A percentile compares a stretch with the other conserved stretches of the same genome.
phyloP scores from a whole-genome alignment of 805 yeast genomes.

The Huiozyma sinensis region DNA sequence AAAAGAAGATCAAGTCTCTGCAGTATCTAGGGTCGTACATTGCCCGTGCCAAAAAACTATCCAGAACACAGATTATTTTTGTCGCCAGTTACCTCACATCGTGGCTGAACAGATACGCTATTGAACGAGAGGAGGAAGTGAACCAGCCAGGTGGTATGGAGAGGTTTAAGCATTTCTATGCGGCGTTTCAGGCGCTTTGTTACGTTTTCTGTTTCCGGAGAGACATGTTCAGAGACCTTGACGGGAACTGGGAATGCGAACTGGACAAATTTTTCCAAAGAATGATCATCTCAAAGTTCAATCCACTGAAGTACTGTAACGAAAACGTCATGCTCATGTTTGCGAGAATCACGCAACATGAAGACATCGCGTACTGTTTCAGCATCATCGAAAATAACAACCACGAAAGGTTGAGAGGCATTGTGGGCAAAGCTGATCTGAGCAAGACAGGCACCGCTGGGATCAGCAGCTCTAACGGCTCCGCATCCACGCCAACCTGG shows the following conservation, averaged over 20 bases:
- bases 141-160: constrained; percentile 69
- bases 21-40: constrained; percentile 86
- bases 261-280: constrained; percentile 82
- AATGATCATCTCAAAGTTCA: constrained; percentile 75
- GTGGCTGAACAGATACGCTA: constrained; percentile 74
- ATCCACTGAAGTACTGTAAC: constrained; percentile 87
- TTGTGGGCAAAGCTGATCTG: constrained; percentile 27
- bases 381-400: constrained; percentile 87
- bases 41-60: constrained; percentile 70
- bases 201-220: constrained; percentile 90
- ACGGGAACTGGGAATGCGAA: constrained; percentile 60
- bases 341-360: constrained; percentile 83
- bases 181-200: constrained; percentile 80
- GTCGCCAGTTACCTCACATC: constrained; percentile 73
- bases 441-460: constrained; percentile 2
- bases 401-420: constrained; percentile 35
- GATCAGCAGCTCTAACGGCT: constrained; percentile 16
- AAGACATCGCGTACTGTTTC: constrained; percentile 86
- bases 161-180: constrained; percentile 77
- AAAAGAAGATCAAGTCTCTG: constrained; percentile 75
- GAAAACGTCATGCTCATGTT: constrained; percentile 89
- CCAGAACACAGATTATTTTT: constrained; percentile 63
- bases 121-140: constrained; percentile 79
- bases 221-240: constrained; percentile 38
- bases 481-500: constrained; percentile 17